Percentiles rank a stretch among this genome's conserved stretches.
Conservation (phyloP, 2,329 filamentous ascomycete species). For the Fusarium robinianum region DNA sequence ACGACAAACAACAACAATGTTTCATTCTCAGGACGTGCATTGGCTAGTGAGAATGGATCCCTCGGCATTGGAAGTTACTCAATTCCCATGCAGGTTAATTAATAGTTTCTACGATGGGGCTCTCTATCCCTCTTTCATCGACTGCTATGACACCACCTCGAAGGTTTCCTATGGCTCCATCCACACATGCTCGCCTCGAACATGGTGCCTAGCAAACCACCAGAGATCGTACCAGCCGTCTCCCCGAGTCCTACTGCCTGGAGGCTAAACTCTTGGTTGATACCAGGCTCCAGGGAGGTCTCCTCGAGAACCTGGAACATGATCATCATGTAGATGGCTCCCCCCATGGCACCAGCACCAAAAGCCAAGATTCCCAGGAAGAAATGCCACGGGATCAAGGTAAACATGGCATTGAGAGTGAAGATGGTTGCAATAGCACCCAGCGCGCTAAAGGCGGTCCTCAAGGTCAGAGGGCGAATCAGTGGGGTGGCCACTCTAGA, state of each 20-base stretch:
- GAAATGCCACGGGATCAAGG: conserved; percentile 28
- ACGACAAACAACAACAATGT: no score
- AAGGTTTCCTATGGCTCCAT: conserved; percentile 5
- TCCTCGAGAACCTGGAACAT: conserved; percentile 29
- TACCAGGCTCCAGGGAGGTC: conserved; percentile 14
- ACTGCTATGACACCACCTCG: conserved; percentile 38
- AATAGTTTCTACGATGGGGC: neutral
- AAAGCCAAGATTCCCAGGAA: conserved; percentile 36
- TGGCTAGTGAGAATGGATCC: neutral
- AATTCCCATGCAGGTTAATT: neutral
- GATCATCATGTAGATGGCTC: conserved; percentile 38
- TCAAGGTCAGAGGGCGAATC: conserved; percentile 18
- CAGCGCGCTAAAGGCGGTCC: conserved; percentile 12
- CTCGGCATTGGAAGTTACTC: neutral
- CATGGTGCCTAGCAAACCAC: conserved; percentile 33
- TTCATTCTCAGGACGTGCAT: no score
- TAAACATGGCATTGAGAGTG: conserved; percentile 29
- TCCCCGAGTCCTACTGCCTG: conserved; percentile 39
- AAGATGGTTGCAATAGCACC: conserved; percentile 11
- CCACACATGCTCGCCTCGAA: conserved; percentile 35
- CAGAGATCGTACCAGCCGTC: conserved; percentile 34
- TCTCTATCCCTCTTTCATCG: conserved; percentile 10
- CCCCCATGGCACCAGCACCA: conserved; percentile 34
- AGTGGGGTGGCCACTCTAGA: conserved; percentile 32
- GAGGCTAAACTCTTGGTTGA: conserved; percentile 37